phyloP scores from a whole-genome alignment of 495 filamentous ascomycete species.

The Cryomyces minteri region DNA sequence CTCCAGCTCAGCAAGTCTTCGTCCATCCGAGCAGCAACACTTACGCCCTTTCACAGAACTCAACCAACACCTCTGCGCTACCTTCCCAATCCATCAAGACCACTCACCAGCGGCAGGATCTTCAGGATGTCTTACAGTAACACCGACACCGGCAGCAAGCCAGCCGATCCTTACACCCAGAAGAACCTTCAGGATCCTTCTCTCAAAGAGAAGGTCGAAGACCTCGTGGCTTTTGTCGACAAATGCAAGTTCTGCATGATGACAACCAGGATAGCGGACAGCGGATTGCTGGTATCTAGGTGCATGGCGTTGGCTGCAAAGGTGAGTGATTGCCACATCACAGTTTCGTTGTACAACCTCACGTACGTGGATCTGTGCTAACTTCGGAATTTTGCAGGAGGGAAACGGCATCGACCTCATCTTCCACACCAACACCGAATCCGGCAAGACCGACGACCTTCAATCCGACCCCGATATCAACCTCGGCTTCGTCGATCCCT shows the following conservation, averaged over 20 bases:
- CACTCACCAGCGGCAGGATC: not conserved
- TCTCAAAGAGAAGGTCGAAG: slow-evolving; percentile 63
- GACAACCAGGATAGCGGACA: slow-evolving; percentile 38
- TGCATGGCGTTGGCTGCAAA: slow-evolving; percentile 85
- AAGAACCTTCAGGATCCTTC: slow-evolving; percentile 47
- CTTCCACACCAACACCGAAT: slow-evolving; percentile 89
- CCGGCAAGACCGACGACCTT: slow-evolving; percentile 79
- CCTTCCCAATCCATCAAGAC: too few species aligned
- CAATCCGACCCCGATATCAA: slow-evolving; percentile 58
- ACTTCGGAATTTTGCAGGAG: slow-evolving; percentile 34
- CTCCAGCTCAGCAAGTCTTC: too few species aligned
- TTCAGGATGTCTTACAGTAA: slow-evolving; percentile 34
- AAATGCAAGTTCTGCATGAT: slow-evolving; percentile 67
- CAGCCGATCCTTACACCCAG: slow-evolving; percentile 65
- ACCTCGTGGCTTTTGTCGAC: slow-evolving; percentile 47
- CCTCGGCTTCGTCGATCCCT: slow-evolving; percentile 64
- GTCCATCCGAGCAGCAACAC: too few species aligned
- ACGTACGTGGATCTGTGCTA: not conserved
- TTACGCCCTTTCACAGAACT: too few species aligned
- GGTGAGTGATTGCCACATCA: slow-evolving; percentile 30
- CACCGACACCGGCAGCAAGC: slow-evolving; percentile 33
- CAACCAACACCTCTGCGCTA: too few species aligned
- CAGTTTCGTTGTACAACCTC: not conserved
- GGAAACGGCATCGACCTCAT: slow-evolving; percentile 65
- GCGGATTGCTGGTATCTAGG: slow-evolving; percentile 48